Evolutionary conservation across 768 basidiomycete species (phyloP), one percentile per base, ranked within the genome.

Genomic region (Daedalea quercina): DNA sequence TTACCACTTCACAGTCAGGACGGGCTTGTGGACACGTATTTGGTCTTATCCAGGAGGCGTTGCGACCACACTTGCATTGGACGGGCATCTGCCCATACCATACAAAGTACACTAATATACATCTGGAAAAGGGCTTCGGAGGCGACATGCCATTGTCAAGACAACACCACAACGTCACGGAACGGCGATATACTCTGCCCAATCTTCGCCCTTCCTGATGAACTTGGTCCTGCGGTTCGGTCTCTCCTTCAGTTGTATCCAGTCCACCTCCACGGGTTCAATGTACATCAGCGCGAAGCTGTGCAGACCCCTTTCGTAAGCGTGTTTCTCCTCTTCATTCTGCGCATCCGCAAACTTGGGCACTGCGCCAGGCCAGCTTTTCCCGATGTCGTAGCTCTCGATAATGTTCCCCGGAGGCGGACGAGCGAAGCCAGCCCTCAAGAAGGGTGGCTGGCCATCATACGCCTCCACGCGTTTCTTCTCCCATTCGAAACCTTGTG

Each of bases 271-370:
- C 1, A 69, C 60, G 1, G 89, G 85, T 60, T 92, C 89, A 26
- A 93, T 70, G 11, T 90, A 64, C 40, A 92, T 59, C 61, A 93
- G 64, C 17, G 85, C 81, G 58, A 90, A 92, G 61, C 88, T 87
- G 9, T 66, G 57, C 54, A 86, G 65, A 28, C 90, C 85, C 33
- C 47, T 63, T 49, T 79, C 73, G 72, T 79, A 72, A 49, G 76
- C 69, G 65, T 63, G 66, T 67, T 69, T 73, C 44, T 71, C 72
- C 47, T 70, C 72, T 37, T 77, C 73, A 1, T 63, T 72, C 56
- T 62, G 60, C 19, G 63, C 61, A 22, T 73, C 67, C 17, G 60
- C 64, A 3, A 75, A 72, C 59, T 75, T 77, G 20, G 79, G 77
- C 24, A 90, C 58, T 49, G 56, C 69, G 56, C 60, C 62, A 9